Evolutionary conservation across 148 eudicot genomes (phyloP).

Genomic region (Suaeda aralocaspica): DNA sequence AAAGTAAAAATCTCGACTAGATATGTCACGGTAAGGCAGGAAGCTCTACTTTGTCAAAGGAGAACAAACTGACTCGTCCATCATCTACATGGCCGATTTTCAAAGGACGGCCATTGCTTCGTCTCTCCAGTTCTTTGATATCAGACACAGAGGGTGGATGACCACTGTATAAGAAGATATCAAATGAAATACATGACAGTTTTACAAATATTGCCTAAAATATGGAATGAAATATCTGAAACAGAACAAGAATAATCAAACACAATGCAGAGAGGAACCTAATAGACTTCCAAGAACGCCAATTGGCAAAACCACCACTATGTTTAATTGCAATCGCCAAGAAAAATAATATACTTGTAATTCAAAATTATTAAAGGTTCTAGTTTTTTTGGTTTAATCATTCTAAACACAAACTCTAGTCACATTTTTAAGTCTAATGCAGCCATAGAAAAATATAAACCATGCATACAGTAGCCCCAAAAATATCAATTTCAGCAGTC

Average conservation of each 20-base stretch:
- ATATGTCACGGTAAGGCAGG: constrained; percentile 48
- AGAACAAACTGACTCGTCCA: constrained; percentile 75
- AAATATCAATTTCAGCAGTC: not conserved
- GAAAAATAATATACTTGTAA: no score
- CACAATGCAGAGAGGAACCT: not conserved
- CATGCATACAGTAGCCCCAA: not conserved
- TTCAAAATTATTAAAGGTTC: no score
- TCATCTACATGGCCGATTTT: constrained; percentile 61
- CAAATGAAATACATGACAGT: not conserved
- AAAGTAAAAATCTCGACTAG: no score
- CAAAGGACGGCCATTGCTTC: constrained; percentile 44
- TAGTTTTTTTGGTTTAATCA: no score
- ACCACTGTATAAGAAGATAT: constrained; percentile 34
- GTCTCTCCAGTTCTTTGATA: constrained; percentile 57
- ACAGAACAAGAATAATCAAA: not conserved
- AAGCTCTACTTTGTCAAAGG: constrained; percentile 55
- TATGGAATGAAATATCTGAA: not conserved
- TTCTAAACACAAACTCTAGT: not conserved
- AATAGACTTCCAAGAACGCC: no score
- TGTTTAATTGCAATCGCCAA: no score
- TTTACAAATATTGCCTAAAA: not conserved
- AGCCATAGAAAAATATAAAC: not conserved
- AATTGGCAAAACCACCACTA: no score
- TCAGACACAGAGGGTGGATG: constrained; percentile 60
- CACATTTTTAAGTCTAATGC: not conserved